A percentile compares a stretch with the other conserved stretches of the same genome.
Conservation (phyloP, 2,329 filamentous ascomycete genomes). For the Colletotrichum karsti region DNA sequence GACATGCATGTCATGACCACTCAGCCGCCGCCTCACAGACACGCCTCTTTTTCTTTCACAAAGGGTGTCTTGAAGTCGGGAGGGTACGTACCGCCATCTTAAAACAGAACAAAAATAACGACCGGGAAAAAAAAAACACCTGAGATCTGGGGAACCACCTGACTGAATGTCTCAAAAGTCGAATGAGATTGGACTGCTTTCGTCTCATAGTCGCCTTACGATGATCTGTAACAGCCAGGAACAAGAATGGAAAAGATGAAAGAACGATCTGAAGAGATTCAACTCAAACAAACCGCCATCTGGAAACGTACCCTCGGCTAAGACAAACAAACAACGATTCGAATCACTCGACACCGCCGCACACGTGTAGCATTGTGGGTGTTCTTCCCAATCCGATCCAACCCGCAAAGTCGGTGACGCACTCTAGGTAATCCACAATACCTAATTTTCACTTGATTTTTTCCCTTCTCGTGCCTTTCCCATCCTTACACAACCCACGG, state of each 20-base stretch:
- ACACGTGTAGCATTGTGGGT: neutral
- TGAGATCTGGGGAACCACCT: slow-evolving; percentile 5
- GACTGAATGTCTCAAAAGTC: neutral
- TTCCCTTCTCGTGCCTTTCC: neutral
- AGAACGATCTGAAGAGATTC: neutral
- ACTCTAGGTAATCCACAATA: neutral
- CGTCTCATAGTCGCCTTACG: neutral
- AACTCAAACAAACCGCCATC: neutral
- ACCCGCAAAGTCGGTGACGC: slow-evolving; percentile 7
- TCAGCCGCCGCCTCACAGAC: neutral
- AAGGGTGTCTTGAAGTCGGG: neutral
- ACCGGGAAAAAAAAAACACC: slow-evolving; percentile 16
- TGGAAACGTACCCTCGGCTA: neutral
- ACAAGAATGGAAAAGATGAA: neutral
- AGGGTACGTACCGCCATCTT: slow-evolving; percentile 5
- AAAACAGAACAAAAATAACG: neutral
- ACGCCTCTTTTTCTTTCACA: neutral
- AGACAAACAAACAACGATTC: neutral
- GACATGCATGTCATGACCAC: neutral
- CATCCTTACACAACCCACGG: neutral
- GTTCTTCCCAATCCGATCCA: neutral
- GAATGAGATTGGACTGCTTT: neutral
- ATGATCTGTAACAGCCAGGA: neutral
- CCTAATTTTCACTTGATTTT: neutral
- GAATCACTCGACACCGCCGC: neutral